Percentiles rank a stretch among this genome's conserved stretches.
Conservation (phyloP, 805 yeast genomes). For the Saccharomycopsis sp. region DNA sequence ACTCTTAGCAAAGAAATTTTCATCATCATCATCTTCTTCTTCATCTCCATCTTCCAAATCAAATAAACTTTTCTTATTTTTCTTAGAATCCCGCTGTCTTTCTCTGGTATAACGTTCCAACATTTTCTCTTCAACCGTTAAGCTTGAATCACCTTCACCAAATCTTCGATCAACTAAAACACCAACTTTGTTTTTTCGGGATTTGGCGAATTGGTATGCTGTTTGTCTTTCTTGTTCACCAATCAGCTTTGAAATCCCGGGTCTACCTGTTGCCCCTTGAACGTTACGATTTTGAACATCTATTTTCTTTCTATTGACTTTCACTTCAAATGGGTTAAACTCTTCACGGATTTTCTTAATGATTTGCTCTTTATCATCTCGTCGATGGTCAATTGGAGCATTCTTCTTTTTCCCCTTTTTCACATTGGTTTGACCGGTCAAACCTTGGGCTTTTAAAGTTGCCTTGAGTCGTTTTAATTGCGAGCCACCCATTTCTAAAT, state of each 20-base stretch:
- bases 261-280: slow-evolving; percentile 54
- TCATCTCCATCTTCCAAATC: slow-evolving; percentile 68
- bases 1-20: slow-evolving; percentile 37
- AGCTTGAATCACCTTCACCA: slow-evolving; percentile 69
- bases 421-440: slow-evolving; percentile 77
- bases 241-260: slow-evolving; percentile 59
- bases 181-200: slow-evolving; percentile 66
- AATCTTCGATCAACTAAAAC: slow-evolving; percentile 80
- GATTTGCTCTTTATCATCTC: slow-evolving; percentile 56
- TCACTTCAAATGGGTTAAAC: slow-evolving; percentile 85
- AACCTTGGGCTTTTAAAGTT: slow-evolving; percentile 66
- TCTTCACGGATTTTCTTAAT: slow-evolving; percentile 64
- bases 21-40: slow-evolving; percentile 35
- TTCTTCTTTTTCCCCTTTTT: slow-evolving; percentile 49
- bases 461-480: slow-evolving; percentile 80
- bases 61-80: slow-evolving; percentile 48
- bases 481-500: slow-evolving; percentile 64
- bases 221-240: slow-evolving; percentile 59
- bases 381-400: slow-evolving; percentile 57
- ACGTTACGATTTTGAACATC: slow-evolving; percentile 29
- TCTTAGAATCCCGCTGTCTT: slow-evolving; percentile 54
- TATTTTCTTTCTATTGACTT: slow-evolving; percentile 59
- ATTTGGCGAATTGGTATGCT: slow-evolving; percentile 58
- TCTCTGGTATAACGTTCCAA: slow-evolving; percentile 90
- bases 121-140: slow-evolving; percentile 91